Evolutionary conservation across 1,284 basidiomycete species (phyloP), one percentile per base, ranked within the genome.

Genomic region (Heterobasidion occidentale): DNA sequence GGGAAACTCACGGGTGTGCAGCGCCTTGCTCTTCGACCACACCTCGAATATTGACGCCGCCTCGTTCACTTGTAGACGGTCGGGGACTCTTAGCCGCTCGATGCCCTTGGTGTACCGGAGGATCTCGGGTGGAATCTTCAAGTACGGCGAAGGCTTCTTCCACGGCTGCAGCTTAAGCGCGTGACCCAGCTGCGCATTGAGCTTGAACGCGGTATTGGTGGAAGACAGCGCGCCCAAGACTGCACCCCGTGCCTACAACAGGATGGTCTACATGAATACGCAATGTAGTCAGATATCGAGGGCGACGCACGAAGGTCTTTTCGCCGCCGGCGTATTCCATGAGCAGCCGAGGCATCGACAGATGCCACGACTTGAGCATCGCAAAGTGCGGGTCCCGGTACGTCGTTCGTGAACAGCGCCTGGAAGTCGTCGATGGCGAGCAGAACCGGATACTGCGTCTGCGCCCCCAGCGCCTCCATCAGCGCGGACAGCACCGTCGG

Each of bases 391-490:
- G 89, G 58, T 93, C 86, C 46, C 86, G 82, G 74, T 97, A 98
- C 45, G 75, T 68, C 0, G 87, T 77, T 79, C 64, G 80, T 75
- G 68, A 92, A 95, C 36, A 97, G 73, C 0, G 89, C 78, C 67
- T 97, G 94, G 63, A 88, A 83, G 62, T 95, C 92, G 65, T 98
- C 95, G 1, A 97, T 72, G 0, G 92, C 94, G 34, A 96, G 72
- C 7, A 98, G 70, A 1, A 97, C 86, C 0, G 94, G 91, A 67
- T 75, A 92, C 87, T 77, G 68, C 0, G 73, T 84, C 68, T 98
- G 94, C 45, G 65, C 68, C 9, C 82, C 79, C 2, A 98, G 70
- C 56, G 86, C 81, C 15, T 75, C 74, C 64, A 97, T 70, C 6
- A 93, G 66, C 0, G 76, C 76, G 12, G 82, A 78, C 46, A 97